Evolutionary conservation across 108 stramenopile species (phyloP).

Genomic region (Nannochloropsis gaditana): DNA sequence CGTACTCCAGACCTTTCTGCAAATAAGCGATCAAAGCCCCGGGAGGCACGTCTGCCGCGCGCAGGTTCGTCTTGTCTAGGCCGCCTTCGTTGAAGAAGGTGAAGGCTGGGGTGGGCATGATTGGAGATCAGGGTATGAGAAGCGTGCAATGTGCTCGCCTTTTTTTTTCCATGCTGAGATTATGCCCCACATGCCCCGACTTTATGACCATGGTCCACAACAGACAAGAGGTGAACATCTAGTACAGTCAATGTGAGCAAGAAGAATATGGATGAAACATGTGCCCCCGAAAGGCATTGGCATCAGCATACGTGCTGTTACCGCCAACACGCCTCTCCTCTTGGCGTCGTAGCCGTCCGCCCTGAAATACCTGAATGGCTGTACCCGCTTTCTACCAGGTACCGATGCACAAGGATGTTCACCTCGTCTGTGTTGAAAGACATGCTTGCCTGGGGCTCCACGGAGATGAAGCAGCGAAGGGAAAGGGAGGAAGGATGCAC

Average conservation of each 20-base stretch:
- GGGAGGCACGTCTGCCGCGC: constrained; percentile 52
- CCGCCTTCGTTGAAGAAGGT: constrained; percentile 89
- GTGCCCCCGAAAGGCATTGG: not conserved
- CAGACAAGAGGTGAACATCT: not conserved
- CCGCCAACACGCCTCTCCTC: not conserved
- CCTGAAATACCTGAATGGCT: not conserved
- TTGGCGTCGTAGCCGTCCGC: not conserved
- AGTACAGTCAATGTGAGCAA: not conserved
- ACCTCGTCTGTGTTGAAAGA: constrained; percentile 70
- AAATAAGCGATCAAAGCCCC: constrained; percentile 56
- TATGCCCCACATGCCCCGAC: too few relatives aligned
- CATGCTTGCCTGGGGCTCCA: not conserved
- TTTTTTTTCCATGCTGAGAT: not conserved
- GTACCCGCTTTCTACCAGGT: constrained; percentile 68
- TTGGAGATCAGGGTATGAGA: not conserved
- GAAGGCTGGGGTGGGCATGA: constrained; percentile 59
- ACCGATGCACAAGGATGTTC: constrained; percentile 86
- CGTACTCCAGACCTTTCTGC: constrained; percentile 57
- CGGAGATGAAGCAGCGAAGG: not conserved
- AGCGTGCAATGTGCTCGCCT: not conserved
- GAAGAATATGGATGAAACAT: not conserved
- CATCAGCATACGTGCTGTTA: not conserved
- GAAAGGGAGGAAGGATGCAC: not conserved
- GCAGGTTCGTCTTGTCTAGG: constrained; percentile 61
- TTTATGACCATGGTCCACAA: not conserved